phyloP scores from a whole-genome alignment of 2,329 filamentous ascomycete genomes.

The Chalaropsis ovoidea region DNA sequence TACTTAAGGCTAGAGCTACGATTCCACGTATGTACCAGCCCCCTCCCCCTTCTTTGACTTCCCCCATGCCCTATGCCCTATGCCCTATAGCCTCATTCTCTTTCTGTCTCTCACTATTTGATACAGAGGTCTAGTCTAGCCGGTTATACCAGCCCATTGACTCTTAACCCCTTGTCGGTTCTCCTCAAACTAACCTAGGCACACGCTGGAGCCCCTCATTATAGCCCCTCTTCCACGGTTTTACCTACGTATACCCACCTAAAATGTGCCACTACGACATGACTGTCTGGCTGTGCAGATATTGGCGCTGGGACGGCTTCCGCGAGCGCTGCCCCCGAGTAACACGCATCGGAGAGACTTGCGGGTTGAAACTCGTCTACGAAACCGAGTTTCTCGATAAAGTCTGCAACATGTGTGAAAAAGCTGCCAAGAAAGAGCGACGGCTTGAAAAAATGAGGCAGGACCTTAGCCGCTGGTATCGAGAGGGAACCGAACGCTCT shows the following conservation, averaged over 20 bases:
- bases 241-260: conserved; percentile 25
- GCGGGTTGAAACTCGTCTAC: conserved; percentile 84
- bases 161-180: background rate
- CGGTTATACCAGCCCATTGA: background rate
- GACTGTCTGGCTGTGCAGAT: conserved; percentile 72
- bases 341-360: conserved; percentile 92
- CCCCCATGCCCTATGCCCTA: background rate
- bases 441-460: conserved; percentile 63
- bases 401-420: conserved; percentile 76
- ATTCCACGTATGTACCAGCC: background rate
- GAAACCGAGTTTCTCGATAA: conserved; percentile 53
- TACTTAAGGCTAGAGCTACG: background rate
- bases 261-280: conserved; percentile 94
- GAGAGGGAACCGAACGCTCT: conserved; percentile 56
- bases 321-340: conserved; percentile 87
- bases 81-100: background rate
- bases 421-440: conserved; percentile 75
- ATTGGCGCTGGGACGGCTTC: conserved; percentile 93
- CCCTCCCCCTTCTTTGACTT: background rate
- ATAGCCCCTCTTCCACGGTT: conserved; percentile 11
- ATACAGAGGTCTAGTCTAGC: background rate
- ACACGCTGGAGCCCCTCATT: conserved; percentile 6
- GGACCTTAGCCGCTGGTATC: conserved; percentile 66
- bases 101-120: background rate
- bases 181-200: background rate